Conservation (phyloP, 345 rosid species). For the Pugionium cornutum region DNA sequence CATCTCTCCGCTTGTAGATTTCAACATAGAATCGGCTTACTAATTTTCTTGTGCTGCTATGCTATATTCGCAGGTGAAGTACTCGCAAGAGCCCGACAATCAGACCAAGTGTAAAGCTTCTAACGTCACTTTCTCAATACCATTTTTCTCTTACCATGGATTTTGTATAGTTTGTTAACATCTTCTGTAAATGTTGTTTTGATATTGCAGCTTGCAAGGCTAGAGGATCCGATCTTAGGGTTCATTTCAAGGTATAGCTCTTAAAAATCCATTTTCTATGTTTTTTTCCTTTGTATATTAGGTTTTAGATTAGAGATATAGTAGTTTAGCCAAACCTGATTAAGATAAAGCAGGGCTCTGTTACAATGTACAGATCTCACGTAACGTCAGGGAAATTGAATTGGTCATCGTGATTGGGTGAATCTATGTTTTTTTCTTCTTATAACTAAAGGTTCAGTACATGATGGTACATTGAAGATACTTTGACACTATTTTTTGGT, state of each 20-base stretch:
- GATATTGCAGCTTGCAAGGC: constrained; percentile 87
- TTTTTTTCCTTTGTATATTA: not conserved
- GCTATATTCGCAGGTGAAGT: constrained; percentile 70
- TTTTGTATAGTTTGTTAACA: not conserved
- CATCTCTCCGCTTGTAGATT: constrained; percentile 1
- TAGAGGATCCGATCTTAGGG: constrained; percentile 89
- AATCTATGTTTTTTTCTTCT: constrained; percentile 45
- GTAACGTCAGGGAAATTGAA: constrained; percentile 55
- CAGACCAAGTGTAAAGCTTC: constrained; percentile 70
- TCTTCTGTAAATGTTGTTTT: not conserved
- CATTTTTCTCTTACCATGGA: not conserved
- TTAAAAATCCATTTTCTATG: not conserved
- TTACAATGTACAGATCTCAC: constrained; percentile 55
- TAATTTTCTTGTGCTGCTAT: not conserved
- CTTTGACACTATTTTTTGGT: too few relatives aligned
- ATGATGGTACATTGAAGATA: constrained; percentile 48
- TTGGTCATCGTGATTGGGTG: constrained; percentile 64
- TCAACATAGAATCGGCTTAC: not conserved
- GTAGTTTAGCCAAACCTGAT: constrained; percentile 44
- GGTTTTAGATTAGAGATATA: not conserved
- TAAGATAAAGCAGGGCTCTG: constrained; percentile 60
- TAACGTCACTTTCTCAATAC: not conserved
- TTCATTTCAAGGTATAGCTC: constrained; percentile 83
- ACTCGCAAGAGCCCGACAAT: constrained; percentile 90
- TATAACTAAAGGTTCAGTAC: constrained; percentile 56